A percentile compares a stretch with the other conserved stretches of the same genome.
These are phyloP conservation scores for Irpex rosettiformis DNA, from an alignment of 1,284 basidiomycete species.

Conservation along the genomic window DNA sequence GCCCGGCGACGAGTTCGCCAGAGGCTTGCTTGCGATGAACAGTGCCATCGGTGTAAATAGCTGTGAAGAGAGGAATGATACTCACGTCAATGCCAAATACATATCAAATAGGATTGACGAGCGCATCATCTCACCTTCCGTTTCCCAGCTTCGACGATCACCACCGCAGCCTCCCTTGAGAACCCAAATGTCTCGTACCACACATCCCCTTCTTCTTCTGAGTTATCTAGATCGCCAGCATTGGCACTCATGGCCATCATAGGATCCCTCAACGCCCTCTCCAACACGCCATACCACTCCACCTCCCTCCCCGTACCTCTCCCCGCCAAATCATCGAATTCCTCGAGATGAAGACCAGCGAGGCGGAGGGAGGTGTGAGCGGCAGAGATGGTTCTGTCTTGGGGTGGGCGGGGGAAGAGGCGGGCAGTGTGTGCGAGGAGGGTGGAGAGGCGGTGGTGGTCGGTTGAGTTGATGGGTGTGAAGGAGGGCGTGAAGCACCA, in stretches of 20 bases:
- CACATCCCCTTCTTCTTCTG: background rate
- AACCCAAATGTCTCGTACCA: background rate
- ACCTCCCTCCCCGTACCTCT: constrained; percentile 76
- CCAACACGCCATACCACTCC: constrained; percentile 96
- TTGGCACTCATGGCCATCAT: background rate
- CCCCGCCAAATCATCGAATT: constrained; percentile 93
- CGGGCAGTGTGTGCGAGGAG: constrained; percentile 91
- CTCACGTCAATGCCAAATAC: background rate
- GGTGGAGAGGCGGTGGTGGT: constrained; percentile 91
- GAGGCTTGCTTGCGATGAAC: no score
- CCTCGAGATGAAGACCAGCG: constrained; percentile 87
- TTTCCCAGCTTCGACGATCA: background rate
- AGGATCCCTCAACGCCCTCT: constrained; percentile 29
- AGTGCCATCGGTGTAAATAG: background rate
- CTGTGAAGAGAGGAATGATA: background rate
- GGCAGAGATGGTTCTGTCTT: constrained; percentile 83
- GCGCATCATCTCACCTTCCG: background rate
- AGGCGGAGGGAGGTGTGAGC: constrained; percentile 77
- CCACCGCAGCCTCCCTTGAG: background rate
- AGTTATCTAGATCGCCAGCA: background rate
- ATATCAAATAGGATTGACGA: background rate
- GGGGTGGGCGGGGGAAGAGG: constrained; percentile 58
- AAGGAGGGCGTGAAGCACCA: constrained; percentile 98
- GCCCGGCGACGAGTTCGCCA: no score
- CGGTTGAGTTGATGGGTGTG: constrained; percentile 68